Percentiles rank a stretch among this genome's conserved stretches.
Evolutionary conservation across 805 yeast genomes (phyloP).

Genomic region (Dipodascus geniculatus): DNA sequence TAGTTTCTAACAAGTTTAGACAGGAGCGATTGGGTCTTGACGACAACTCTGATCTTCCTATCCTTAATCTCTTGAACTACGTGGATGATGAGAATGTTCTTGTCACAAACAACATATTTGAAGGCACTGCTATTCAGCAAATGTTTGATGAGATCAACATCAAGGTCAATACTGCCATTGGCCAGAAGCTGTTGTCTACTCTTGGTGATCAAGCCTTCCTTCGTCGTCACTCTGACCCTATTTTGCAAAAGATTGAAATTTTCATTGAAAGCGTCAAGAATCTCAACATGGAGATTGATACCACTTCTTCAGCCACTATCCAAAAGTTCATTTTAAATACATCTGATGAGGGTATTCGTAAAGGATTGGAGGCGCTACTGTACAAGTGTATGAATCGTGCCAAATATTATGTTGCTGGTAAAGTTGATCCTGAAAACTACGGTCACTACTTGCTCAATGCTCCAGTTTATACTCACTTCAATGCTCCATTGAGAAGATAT

Average conservation of each 20-base stretch:
- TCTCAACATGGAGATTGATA: slow-evolving; percentile 47
- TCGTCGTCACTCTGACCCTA: slow-evolving; percentile 81
- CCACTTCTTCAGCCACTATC: slow-evolving; percentile 58
- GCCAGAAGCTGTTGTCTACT: slow-evolving; percentile 61
- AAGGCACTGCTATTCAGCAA: slow-evolving; percentile 37
- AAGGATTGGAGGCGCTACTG: slow-evolving; percentile 66
- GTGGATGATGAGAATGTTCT: slow-evolving; percentile 77
- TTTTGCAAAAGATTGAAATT: slow-evolving; percentile 65
- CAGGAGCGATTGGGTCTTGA: slow-evolving; percentile 47
- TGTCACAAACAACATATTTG: slow-evolving; percentile 58
- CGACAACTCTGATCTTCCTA: slow-evolving; percentile 30
- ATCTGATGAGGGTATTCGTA: slow-evolving; percentile 49
- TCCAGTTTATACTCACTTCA: slow-evolving; percentile 86
- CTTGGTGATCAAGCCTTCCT: slow-evolving; percentile 75
- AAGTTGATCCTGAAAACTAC: slow-evolving; percentile 63
- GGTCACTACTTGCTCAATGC: slow-evolving; percentile 73
- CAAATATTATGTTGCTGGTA: slow-evolving; percentile 80
- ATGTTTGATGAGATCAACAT: slow-evolving; percentile 66
- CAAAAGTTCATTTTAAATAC: slow-evolving; percentile 58
- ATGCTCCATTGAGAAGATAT: slow-evolving; percentile 85
- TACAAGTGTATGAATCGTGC: slow-evolving; percentile 78
- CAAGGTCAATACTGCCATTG: slow-evolving; percentile 76
- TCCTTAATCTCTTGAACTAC: slow-evolving; percentile 60
- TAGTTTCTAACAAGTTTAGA: slow-evolving; percentile 58
- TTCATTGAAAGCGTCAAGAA: slow-evolving; percentile 60